These are phyloP conservation scores for Aspergillus luchuensis DNA, from an alignment of 2,329 filamentous ascomycete species.

Conservation along the genomic window DNA sequence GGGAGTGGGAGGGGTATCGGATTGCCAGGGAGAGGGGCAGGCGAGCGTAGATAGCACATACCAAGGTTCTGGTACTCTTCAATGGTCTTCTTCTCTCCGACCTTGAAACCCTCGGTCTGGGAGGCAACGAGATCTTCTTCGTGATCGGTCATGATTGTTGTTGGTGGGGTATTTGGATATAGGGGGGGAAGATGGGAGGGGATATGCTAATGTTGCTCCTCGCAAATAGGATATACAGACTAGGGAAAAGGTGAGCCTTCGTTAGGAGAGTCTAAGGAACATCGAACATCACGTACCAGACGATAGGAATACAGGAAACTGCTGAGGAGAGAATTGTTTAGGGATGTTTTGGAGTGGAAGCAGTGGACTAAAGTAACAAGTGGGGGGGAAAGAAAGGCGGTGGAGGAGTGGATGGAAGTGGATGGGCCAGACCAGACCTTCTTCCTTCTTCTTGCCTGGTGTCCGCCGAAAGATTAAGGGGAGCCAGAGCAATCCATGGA, in stretches of 20 bases:
- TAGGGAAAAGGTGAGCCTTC: neutral
- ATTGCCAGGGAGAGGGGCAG: neutral
- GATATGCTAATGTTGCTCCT: neutral
- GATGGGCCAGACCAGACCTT: neutral
- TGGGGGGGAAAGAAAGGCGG: constrained; percentile 8
- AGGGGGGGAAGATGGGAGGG: neutral
- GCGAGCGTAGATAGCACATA: constrained; percentile 49
- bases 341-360: constrained; percentile 11
- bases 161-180: constrained; percentile 5
- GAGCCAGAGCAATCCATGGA: neutral
- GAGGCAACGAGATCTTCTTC: constrained; percentile 84
- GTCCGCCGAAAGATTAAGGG: neutral
- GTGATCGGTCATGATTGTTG: constrained; percentile 62
- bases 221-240: neutral
- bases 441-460: neutral
- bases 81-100: constrained; percentile 97
- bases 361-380: constrained; percentile 10
- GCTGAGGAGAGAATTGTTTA: constrained; percentile 8
- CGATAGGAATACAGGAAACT: neutral
- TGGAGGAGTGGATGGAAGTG: neutral
- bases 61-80: constrained; percentile 93
- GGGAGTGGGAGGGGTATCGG: neutral
- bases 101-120: constrained; percentile 94
- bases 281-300: neutral
- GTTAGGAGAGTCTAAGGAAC: neutral